Percentiles rank a stretch among this genome's conserved stretches.
Evolutionary conservation across 1,284 basidiomycete genomes (phyloP).

Genomic region (Erythrobasidium hasegawianum): DNA sequence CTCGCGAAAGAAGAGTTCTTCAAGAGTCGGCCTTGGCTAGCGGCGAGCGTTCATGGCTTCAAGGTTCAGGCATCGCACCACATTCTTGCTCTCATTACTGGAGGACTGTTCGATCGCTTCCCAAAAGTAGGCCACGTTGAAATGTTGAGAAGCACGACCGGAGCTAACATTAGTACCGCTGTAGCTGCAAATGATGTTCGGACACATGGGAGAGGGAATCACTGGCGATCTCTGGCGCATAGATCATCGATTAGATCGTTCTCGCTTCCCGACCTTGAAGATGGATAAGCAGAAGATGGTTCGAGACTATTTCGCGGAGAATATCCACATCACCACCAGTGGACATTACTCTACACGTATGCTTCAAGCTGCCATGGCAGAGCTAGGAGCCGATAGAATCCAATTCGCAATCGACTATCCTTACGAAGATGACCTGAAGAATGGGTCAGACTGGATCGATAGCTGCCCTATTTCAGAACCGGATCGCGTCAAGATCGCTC

Average conservation of each 20-base stretch:
- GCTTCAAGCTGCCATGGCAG: not conserved
- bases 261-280: not conserved
- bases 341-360: not conserved
- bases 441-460: not conserved
- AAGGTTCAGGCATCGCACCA: no score
- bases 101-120: no score
- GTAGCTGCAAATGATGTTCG: not conserved
- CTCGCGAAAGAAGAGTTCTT: no score
- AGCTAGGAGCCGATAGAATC: not conserved
- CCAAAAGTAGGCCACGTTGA: no score
- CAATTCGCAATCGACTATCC: constrained; percentile 1
- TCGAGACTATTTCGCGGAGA: not conserved
- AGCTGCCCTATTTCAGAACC: not conserved
- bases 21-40: no score
- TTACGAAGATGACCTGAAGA: not conserved
- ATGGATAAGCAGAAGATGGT: not conserved
- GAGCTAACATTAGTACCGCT: no score
- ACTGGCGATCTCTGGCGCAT: not conserved
- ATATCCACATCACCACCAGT: constrained; percentile 1
- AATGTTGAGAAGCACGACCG: no score
- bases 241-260: not conserved
- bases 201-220: not conserved
- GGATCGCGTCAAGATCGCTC: not conserved
- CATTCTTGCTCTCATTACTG: no score
- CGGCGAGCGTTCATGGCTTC: no score